These are phyloP conservation scores for Alternaria triticimaculans DNA, from an alignment of 2,329 filamentous ascomycete species.

Conservation along the genomic window DNA sequence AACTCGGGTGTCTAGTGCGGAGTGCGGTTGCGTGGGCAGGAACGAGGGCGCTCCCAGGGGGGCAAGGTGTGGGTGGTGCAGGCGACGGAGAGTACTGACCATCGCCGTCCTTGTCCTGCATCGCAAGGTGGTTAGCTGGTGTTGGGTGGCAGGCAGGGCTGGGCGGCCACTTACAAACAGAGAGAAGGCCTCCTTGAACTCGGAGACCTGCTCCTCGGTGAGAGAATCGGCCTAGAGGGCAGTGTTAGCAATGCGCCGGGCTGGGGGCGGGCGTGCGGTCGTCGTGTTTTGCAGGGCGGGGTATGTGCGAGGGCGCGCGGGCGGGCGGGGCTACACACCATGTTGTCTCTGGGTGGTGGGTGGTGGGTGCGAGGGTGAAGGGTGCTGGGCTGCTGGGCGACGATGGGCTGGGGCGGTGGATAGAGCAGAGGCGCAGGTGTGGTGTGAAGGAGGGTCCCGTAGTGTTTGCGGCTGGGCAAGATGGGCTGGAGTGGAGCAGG, in stretches of 20 bases:
- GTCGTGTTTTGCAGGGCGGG: conserved; percentile 46
- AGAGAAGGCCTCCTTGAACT: conserved; percentile 99
- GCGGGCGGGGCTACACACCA: conserved; percentile 47
- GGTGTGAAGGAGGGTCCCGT: conserved; percentile 25
- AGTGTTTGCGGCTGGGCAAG: conserved; percentile 40
- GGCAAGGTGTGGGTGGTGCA: background rate
- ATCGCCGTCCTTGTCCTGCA: conserved; percentile 66
- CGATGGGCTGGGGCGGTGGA: conserved; percentile 1
- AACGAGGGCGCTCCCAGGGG: background rate
- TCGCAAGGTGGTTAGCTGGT: conserved; percentile 32
- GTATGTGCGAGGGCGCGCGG: conserved; percentile 32
- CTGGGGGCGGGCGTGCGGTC: conserved; percentile 18
- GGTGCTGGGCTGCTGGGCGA: background rate
- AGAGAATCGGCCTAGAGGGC: conserved; percentile 85
- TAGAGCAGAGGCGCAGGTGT: conserved; percentile 21
- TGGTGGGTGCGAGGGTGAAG: background rate
- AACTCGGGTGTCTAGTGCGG: conserved; percentile 5
- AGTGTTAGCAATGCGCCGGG: conserved; percentile 32
- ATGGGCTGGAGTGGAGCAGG: conserved; percentile 29
- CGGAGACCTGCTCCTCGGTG: conserved; percentile 99
- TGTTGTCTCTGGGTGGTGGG: conserved; percentile 31
- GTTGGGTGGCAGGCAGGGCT: conserved; percentile 1
- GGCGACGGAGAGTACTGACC: conserved; percentile 49
- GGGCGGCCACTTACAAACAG: conserved; percentile 81
- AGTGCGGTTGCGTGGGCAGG: background rate